These are phyloP conservation scores for Agarophyton chilense DNA, from an alignment of 23 red algal genomes.

Conservation along the genomic window DNA sequence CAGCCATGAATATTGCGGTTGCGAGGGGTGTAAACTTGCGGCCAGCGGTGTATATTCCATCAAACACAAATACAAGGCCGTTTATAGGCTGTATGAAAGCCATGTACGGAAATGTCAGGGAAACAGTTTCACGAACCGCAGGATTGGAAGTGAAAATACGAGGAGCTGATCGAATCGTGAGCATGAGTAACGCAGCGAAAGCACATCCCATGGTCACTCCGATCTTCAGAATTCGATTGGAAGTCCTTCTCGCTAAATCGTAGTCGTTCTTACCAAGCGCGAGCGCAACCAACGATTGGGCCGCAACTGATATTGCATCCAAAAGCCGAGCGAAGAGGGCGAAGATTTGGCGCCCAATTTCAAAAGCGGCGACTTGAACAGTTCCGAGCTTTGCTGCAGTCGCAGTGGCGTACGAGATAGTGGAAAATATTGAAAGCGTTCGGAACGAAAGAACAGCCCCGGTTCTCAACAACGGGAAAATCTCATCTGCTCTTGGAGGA, in stretches of 20 bases:
- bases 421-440: conserved; percentile 85
- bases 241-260: conserved; percentile 45
- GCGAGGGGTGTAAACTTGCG: conserved; percentile 79
- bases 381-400: conserved; percentile 76
- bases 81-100: conserved; percentile 88
- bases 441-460: conserved; percentile 86
- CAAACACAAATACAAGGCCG: conserved; percentile 89
- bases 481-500: conserved; percentile 55
- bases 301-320: conserved; percentile 92
- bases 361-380: conserved; percentile 83
- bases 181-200: conserved; percentile 66
- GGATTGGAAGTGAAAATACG: conserved; percentile 81
- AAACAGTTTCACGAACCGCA: conserved; percentile 59
- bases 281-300: conserved; percentile 84
- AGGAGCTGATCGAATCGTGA: conserved; percentile 51
- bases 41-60: conserved; percentile 89
- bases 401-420: conserved; percentile 84
- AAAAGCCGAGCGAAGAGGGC: conserved; percentile 77
- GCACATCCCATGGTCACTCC: conserved; percentile 75
- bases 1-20: conserved; percentile 77
- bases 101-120: conserved; percentile 79
- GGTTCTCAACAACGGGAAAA: conserved; percentile 77
- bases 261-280: conserved; percentile 73
- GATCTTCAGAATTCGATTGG: conserved; percentile 76
- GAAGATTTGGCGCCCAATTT: conserved; percentile 87